These are phyloP conservation scores for Boletus fagicola DNA, from an alignment of 768 basidiomycete species.

Conservation along the genomic window DNA sequence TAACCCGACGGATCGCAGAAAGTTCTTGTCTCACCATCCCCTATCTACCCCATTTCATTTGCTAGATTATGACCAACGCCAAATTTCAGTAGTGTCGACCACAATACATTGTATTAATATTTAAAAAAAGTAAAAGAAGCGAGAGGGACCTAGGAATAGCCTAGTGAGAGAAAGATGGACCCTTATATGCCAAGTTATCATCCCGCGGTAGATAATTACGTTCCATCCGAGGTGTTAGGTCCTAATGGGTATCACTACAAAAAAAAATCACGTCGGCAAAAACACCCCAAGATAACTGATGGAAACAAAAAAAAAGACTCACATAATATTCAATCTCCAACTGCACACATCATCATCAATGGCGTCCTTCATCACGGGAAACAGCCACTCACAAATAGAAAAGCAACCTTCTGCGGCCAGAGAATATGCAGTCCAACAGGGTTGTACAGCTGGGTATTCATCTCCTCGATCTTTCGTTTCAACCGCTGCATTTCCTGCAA, in stretches of 20 bases:
- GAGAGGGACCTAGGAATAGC: slow-evolving; percentile 2
- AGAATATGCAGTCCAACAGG: slow-evolving; percentile 84
- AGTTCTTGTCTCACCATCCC: not conserved
- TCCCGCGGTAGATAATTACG: slow-evolving; percentile 4
- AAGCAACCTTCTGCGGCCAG: slow-evolving; percentile 81
- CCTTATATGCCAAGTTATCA: slow-evolving; percentile 18
- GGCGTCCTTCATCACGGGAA: not conserved
- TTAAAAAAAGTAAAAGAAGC: not conserved
- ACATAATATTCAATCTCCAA: slow-evolving; percentile 96
- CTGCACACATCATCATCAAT: slow-evolving; percentile 40
- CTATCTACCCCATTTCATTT: not conserved
- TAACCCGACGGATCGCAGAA: not conserved
- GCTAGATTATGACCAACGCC: not conserved
- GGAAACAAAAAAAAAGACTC: slow-evolving; percentile 31
- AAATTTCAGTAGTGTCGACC: not conserved
- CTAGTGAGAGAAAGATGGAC: slow-evolving; percentile 8
- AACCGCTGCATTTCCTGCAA: slow-evolving; percentile 76
- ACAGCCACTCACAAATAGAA: slow-evolving; percentile 77
- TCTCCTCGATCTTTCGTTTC: slow-evolving; percentile 55
- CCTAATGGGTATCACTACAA: slow-evolving; percentile 24
- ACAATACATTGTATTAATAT: slow-evolving; percentile 7
- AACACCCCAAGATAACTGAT: not conserved
- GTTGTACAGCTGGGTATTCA: slow-evolving; percentile 78
- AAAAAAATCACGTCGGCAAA: slow-evolving; percentile 1
- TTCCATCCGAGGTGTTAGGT: not conserved